Evolutionary conservation across 2,329 filamentous ascomycete species (phyloP).

Genomic region (Xylariaceae sp.): DNA sequence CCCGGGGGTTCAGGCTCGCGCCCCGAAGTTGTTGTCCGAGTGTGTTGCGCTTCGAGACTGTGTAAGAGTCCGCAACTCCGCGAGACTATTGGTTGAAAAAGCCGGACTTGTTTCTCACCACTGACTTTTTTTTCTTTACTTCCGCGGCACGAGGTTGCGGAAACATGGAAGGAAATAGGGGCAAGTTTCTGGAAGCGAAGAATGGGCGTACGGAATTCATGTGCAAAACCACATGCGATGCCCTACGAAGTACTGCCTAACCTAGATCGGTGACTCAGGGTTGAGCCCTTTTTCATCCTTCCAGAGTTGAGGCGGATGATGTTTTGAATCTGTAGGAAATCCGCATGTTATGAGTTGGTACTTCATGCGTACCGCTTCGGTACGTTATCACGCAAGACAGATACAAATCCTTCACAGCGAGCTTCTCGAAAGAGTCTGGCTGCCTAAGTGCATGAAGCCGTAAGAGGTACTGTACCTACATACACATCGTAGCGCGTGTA

Average conservation of each 20-base stretch:
- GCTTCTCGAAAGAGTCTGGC: no score
- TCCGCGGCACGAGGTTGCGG: no score
- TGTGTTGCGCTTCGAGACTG: neutral
- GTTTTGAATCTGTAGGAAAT: neutral
- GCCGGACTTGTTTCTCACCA: neutral
- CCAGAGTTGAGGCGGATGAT: neutral
- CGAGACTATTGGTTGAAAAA: neutral
- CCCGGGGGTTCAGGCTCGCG: constrained; percentile 12
- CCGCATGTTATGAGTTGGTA: neutral
- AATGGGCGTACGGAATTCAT: no score
- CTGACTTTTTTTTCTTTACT: no score
- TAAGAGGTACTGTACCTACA: no score
- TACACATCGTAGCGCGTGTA: no score
- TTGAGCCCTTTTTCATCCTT: neutral
- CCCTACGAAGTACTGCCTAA: neutral
- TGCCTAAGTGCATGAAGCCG: no score
- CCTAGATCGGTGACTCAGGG: neutral
- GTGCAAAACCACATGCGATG: no score
- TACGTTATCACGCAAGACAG: no score
- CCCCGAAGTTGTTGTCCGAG: constrained; percentile 18
- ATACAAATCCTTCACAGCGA: no score
- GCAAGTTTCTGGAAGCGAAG: no score
- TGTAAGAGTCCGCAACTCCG: neutral
- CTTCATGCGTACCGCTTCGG: neutral
- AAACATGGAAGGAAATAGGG: no score